These are phyloP conservation scores for Saturnispora mendoncae DNA, from an alignment of 805 yeast species.

Conservation along the genomic window DNA sequence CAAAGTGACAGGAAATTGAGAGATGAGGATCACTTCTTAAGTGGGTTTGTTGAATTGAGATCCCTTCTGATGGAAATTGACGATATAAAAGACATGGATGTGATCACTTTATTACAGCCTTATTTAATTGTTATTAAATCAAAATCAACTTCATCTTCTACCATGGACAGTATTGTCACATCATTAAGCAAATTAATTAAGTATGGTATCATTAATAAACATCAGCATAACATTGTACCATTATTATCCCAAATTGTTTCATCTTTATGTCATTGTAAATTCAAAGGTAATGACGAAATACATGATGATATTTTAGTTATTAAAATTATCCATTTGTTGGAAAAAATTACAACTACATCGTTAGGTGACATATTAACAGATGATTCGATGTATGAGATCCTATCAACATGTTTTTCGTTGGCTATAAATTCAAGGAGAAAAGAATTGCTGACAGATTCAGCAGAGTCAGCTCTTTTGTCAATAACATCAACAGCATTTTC, in stretches of 20 bases:
- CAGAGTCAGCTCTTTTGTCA: constrained; percentile 69
- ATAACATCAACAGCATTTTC: constrained; percentile 63
- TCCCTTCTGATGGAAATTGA: constrained; percentile 53
- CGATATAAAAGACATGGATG: constrained; percentile 49
- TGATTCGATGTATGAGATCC: constrained; percentile 76
- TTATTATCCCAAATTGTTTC: constrained; percentile 59
- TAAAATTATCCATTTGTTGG: constrained; percentile 70
- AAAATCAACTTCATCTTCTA: constrained; percentile 75
- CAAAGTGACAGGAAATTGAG: constrained; percentile 24
- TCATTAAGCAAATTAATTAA: constrained; percentile 67
- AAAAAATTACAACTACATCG: constrained; percentile 54
- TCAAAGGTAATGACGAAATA: constrained; percentile 88
- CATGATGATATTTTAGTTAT: constrained; percentile 87
- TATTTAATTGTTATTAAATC: constrained; percentile 77
- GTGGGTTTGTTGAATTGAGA: constrained; percentile 73
- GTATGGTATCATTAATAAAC: constrained; percentile 52
- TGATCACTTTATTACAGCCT: constrained; percentile 74
- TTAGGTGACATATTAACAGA: constrained; percentile 64
- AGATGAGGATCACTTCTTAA: constrained; percentile 49
- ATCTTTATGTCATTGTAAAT: constrained; percentile 85
- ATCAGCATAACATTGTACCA: constrained; percentile 46
- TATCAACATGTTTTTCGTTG: constrained; percentile 83
- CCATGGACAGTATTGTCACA: constrained; percentile 72
- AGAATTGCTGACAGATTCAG: constrained; percentile 80
- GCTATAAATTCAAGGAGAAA: constrained; percentile 90